Evolutionary conservation across 1,139 yeast species (phyloP).

Genomic region (Kodamaea anthophila): DNA sequence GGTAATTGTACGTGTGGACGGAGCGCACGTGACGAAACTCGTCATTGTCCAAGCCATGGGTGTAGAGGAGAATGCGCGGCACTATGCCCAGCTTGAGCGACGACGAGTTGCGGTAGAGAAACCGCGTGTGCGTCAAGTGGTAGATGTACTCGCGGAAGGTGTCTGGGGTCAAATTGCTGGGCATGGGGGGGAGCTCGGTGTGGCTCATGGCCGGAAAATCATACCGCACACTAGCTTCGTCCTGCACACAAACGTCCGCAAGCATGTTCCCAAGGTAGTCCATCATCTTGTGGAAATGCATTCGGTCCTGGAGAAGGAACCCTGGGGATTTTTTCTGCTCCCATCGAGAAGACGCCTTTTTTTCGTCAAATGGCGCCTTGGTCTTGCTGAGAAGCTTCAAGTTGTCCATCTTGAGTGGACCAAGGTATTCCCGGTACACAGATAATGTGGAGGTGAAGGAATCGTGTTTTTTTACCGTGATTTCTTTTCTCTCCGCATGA

Average conservation of each 20-base stretch:
- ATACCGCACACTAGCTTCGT: slow-evolving; percentile 2
- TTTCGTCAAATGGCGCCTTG: slow-evolving; percentile 17
- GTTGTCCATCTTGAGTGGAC: slow-evolving; percentile 31
- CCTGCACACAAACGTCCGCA: slow-evolving; percentile 19
- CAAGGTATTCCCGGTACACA: slow-evolving; percentile 31
- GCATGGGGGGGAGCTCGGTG: slow-evolving; percentile 31
- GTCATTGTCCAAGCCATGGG: slow-evolving; percentile 31
- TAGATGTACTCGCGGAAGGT: slow-evolving; percentile 34
- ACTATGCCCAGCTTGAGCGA: slow-evolving; percentile 33
- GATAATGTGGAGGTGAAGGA: slow-evolving; percentile 2
- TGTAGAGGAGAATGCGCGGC: slow-evolving; percentile 33
- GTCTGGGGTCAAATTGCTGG: slow-evolving; percentile 22
- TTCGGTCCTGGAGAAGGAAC: slow-evolving; percentile 25
- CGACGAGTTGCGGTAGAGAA: slow-evolving; percentile 31
- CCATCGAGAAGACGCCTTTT: slow-evolving; percentile 25
- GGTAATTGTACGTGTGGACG: slow-evolving; percentile 34
- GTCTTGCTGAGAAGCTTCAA: slow-evolving; percentile 27
- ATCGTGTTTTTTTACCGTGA: not conserved
- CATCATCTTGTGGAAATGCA: slow-evolving; percentile 27
- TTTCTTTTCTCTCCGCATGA: not conserved
- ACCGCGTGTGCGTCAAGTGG: slow-evolving; percentile 29
- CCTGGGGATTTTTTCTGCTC: slow-evolving; percentile 13
- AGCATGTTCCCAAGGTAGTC: slow-evolving; percentile 27
- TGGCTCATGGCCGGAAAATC: slow-evolving; percentile 12
- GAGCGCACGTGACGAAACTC: slow-evolving; percentile 27